phyloP scores from a whole-genome alignment of 768 basidiomycete genomes.

The Pleurotus ostreatus region DNA sequence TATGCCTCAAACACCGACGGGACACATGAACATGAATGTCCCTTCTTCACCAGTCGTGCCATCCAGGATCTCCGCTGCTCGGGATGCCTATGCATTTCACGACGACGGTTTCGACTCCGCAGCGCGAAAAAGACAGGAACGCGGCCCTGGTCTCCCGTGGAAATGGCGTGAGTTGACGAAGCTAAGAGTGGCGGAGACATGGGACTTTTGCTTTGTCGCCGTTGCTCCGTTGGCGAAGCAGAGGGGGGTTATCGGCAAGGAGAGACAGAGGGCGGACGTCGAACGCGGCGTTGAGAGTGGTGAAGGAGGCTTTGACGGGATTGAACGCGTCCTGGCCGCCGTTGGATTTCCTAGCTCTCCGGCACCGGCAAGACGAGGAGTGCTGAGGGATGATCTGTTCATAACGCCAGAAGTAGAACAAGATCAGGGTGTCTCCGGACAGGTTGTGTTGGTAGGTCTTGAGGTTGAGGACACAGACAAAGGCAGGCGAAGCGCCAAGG shows the following conservation, averaged over 20 bases:
- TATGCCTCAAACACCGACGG: slow-evolving; percentile 5
- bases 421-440: slow-evolving; percentile 13
- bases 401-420: slow-evolving; percentile 37
- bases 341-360: slow-evolving; percentile 49
- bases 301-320: slow-evolving; percentile 41
- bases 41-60: background rate
- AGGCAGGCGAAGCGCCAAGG: slow-evolving; percentile 13
- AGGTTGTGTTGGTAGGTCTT: slow-evolving; percentile 25
- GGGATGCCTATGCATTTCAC: background rate
- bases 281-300: slow-evolving; percentile 12
- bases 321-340: slow-evolving; percentile 58
- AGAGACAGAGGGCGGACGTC: slow-evolving; percentile 23
- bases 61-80: slow-evolving; percentile 16
- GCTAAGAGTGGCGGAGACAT: slow-evolving; percentile 71
- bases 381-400: slow-evolving; percentile 66
- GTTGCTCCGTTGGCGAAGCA: slow-evolving; percentile 30
- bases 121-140: slow-evolving; percentile 27
- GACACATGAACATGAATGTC: background rate
- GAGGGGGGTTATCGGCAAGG: slow-evolving; percentile 21
- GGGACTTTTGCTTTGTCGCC: slow-evolving; percentile 66
- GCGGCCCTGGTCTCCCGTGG: slow-evolving; percentile 56
- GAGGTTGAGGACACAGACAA: slow-evolving; percentile 36
- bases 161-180: slow-evolving; percentile 72
- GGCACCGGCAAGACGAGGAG: slow-evolving; percentile 50
- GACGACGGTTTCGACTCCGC: slow-evolving; percentile 9